Evolutionary conservation across 1,284 basidiomycete species (phyloP).

Genomic region (Malassezia obtusa): DNA sequence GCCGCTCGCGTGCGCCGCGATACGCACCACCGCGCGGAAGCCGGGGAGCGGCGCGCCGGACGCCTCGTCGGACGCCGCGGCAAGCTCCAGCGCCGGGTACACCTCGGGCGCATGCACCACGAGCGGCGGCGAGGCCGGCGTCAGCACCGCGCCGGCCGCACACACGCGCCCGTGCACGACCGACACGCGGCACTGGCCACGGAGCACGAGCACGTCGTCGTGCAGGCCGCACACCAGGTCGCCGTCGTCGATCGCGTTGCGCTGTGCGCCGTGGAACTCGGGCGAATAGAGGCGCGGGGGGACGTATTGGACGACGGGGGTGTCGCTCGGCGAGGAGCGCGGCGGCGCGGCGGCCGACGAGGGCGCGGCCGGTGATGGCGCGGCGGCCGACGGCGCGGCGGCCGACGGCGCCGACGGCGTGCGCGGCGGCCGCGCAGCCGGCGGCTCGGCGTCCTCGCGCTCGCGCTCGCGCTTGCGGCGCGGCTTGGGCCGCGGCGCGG

Average conservation of each 20-base stretch:
- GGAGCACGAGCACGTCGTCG: conserved; percentile 3
- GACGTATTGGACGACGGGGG: not conserved
- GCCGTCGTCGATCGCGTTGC: not conserved
- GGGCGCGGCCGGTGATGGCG: too few species aligned
- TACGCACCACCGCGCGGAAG: not conserved
- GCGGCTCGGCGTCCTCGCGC: not conserved
- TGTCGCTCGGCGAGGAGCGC: not conserved
- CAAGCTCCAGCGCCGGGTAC: conserved; percentile 1
- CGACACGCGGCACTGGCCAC: conserved; percentile 2
- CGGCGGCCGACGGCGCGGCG: too few species aligned
- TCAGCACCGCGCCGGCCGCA: not conserved
- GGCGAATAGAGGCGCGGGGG: not conserved
- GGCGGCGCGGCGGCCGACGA: not conserved
- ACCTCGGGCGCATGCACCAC: conserved; percentile 4
- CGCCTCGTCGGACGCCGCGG: not conserved
- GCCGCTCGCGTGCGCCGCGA: not conserved
- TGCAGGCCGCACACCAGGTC: conserved; percentile 3
- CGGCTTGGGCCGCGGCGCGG: not conserved
- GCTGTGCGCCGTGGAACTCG: not conserved
- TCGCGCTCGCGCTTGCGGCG: not conserved
- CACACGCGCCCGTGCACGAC: conserved; percentile 3
- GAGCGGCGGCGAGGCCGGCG: not conserved
- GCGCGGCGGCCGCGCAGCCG: too few species aligned
- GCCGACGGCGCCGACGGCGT: too few species aligned
- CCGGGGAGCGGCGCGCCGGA: not conserved